Evolutionary conservation across 495 filamentous ascomycete species (phyloP), one percentile per base, ranked within the genome.

Genomic region (Daldinia caldariorum): DNA sequence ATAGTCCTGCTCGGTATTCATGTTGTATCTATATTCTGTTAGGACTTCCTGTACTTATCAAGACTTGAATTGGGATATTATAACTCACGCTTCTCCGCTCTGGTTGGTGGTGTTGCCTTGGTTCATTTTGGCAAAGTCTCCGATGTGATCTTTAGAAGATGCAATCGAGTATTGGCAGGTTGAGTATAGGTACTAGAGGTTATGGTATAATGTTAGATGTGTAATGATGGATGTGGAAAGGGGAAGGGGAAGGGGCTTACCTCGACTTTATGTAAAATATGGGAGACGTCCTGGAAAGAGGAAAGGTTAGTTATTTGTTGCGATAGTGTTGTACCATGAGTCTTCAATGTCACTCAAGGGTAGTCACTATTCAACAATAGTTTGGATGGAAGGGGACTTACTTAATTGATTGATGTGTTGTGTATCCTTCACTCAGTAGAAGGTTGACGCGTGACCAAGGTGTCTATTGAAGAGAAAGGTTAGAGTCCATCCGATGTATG

Each of bases 151-250:
- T n/a, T n/a, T n/a, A n/a, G n/a, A n/a, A n/a, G 26, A 26, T 26
- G 3, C 3, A 26, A 4, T 22, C 22, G 6, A 6, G 37, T 39
- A 4, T 13, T 12, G 18, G 3, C 9, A 20, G 2, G 20, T 22
- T 14, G 6, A 8, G 20, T 16, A 47, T 8, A 9, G 0, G 18
- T 47, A 9, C 43, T 47, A 10, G 18, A 47, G 20, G 18, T 22
- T 47, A 3, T 47, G 43, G 20, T 22, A 16, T 22, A 47, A 53
- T 32, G 50, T 31, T 53, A 53, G 50, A 32, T 53, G 50, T 53
- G 50, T 31, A 32, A 32, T 53, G 26, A 16, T 31, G 6, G 50
- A 53, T 53, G 29, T 32, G 50, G 13, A 31, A 13, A 20, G 22
- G 22, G 5, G 6, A 53, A 31, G 13, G 50, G 50, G 8, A 0